Base-by-base conservation (phyloP, 2,329 filamentous ascomycete genomes). In the Fusarium cyanostomum region DNA sequence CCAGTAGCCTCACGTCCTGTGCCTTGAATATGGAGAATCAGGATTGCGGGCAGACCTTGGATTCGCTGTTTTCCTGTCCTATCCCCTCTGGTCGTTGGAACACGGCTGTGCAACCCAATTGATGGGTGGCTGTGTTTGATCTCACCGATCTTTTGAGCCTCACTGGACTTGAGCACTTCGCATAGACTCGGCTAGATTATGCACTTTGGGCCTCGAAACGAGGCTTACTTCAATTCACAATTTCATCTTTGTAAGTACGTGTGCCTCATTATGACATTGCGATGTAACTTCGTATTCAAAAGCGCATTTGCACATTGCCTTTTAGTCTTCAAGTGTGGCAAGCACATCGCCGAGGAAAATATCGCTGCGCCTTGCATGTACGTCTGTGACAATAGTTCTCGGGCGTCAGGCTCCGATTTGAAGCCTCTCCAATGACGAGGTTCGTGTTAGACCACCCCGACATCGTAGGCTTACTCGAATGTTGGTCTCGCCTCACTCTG, bases 391-490 rank as follows among this genome's bases (percentile, higher is more conserved):
- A 52, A 62, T 56, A 53, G 5, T 38, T 16, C 11, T 16, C 62
- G 57, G 52, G 62, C 62, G 57, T 53, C 42, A 55, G 52, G 52
- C 52, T 57, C 43, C 48, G 15, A 24, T 18, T 18, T 21, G 27
- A 34, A 27, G 5, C 5, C 28, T 15, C 33, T 42, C 5, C 21
- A 31, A 39, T 31, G 35, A 38, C 18, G 8, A 27, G 39, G 30
- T 48, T 41, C n/a, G 21, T 18, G 28, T 26, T 18, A 33, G 15
- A 42, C 13, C 16, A 24, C 21, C 10, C 18, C 39, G 24, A 37
- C 18, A 28, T 35, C 12, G 3, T n/a, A 9, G 16, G 18, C 37
- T 34, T 33, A 42, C 33, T 44, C n/a, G 43, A 57, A 35, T 21
- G 16, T 24, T 37, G 45, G 31, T 28, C 52, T 45, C 38, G 59